These are phyloP conservation scores for Neurospora africana DNA, from an alignment of 495 filamentous ascomycete species.

Conservation along the genomic window DNA sequence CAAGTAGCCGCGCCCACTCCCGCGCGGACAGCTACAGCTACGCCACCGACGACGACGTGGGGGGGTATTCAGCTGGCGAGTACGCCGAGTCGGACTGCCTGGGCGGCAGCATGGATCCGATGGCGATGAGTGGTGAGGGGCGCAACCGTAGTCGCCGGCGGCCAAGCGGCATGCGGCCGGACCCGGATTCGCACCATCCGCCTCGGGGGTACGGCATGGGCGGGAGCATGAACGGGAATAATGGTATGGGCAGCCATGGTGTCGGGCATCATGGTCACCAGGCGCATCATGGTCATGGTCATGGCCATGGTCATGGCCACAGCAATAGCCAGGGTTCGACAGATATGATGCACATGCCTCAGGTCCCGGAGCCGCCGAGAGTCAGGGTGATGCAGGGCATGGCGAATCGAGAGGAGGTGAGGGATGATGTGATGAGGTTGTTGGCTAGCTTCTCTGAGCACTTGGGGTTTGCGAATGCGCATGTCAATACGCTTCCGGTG, in stretches of 20 bases:
- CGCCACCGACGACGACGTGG: slow-evolving; percentile 13
- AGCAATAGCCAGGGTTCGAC: slow-evolving; percentile 1
- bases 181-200: slow-evolving; percentile 10
- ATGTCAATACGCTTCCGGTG: slow-evolving; percentile 21
- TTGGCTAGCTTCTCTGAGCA: slow-evolving; percentile 40
- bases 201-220: slow-evolving; percentile 1
- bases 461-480: slow-evolving; percentile 21
- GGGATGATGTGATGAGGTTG: slow-evolving; percentile 44
- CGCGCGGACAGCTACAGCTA: slow-evolving; percentile 18
- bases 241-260: slow-evolving; percentile 4
- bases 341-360: slow-evolving; percentile 12
- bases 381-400: slow-evolving; percentile 41
- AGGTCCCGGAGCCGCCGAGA: slow-evolving; percentile 34
- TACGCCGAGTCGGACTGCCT: slow-evolving; percentile 21
- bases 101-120: not conserved
- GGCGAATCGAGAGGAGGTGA: slow-evolving; percentile 38
- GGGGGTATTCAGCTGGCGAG: slow-evolving; percentile 17
- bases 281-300: not conserved
- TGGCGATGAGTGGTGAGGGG: slow-evolving; percentile 9
- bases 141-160: slow-evolving; percentile 6
- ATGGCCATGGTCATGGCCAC: not conserved
- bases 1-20: slow-evolving; percentile 7
- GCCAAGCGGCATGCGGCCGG: slow-evolving; percentile 4
- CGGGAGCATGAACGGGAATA: slow-evolving; percentile 5
- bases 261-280: not conserved